Conservation (phyloP, 352 stramenopile genomes). For the Pythium phragmiticola region DNA sequence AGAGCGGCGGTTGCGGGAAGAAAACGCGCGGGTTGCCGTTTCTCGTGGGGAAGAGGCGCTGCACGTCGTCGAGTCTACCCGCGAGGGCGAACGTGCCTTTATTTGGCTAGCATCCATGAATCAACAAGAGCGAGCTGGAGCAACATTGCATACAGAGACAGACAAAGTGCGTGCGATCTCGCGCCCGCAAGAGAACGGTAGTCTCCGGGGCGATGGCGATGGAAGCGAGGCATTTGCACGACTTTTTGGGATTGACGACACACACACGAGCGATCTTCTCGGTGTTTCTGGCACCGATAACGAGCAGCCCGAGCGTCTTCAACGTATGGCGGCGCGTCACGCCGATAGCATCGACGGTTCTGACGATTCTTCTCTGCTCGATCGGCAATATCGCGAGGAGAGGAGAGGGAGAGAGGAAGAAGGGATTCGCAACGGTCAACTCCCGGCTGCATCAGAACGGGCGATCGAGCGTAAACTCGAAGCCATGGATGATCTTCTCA, state of each 20-base stretch:
- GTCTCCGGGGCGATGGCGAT: constrained; percentile 16
- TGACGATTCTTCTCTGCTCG: constrained; percentile 5
- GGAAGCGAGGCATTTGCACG: constrained; percentile 38
- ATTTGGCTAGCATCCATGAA: constrained; percentile 59
- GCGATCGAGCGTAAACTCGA: constrained; percentile 18
- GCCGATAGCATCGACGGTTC: constrained; percentile 7
- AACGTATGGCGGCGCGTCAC: constrained; percentile 15
- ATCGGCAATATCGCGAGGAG: neutral
- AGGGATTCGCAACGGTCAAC: neutral
- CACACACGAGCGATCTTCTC: constrained; percentile 13
- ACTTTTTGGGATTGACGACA: constrained; percentile 44
- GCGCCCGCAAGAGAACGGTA: neutral
- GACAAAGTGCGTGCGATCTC: neutral
- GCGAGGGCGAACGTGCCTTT: constrained; percentile 43
- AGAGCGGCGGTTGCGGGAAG: constrained; percentile 32
- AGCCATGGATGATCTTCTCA: constrained; percentile 18
- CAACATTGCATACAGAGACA: neutral
- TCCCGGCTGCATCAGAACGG: neutral
- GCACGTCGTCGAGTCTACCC: constrained; percentile 30
- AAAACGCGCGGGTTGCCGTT: constrained; percentile 34
- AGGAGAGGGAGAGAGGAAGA: neutral
- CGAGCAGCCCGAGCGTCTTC: neutral
- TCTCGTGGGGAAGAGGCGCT: constrained; percentile 40
- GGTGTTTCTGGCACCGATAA: neutral
- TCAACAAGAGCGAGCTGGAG: constrained; percentile 33